Evolutionary conservation across 345 rosid species (phyloP), one percentile per base, ranked within the genome.

Genomic region (Balakata baccata): DNA sequence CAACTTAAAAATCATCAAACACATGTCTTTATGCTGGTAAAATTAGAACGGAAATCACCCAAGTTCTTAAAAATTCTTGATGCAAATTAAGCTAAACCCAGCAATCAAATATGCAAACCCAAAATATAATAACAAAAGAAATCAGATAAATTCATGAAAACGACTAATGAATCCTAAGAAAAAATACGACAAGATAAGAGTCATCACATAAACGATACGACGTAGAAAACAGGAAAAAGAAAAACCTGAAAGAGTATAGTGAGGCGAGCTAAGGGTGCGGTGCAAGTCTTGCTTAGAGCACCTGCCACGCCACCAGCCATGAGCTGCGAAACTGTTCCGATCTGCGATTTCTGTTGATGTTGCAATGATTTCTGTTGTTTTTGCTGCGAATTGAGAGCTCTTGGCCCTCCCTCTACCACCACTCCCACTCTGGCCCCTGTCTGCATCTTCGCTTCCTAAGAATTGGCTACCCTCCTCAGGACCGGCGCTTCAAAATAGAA

Each of bases 391-490:
- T 66, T 77, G 6, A 69, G 58, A 53, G 64, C 59, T 41, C 66
- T 38, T 16, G 81, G 77, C 57, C 56, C 91, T 79, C 86, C 87
- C 29, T 86, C 87, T 58, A 83, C 83, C 54, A 84, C 93, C 37
- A 93, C 90, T 14, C 92, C 91, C 61, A 91, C 91, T 75, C 92
- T 87, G 25, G 98, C 90, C 46, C 89, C 95, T 64, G 97, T 93
- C 83, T 88, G 95, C 95, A 92, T 89, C 81, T 74, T 77, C 53
- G 13, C 57, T 62, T 51, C 18, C 16, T 20, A 0, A 13, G 14
- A 25, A 56, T 57, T 47, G 20, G 12, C 66, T 22, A 20, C 22
- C 50, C 64, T 6, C 70, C 64, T 67, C 61, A 53, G 29, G 11
- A 61, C 41, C 46, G 22, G 11, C 14, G 49, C 51, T 34, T 47